phyloP scores from a whole-genome alignment of 306 rosid species.

The Sicyos edulis region DNA sequence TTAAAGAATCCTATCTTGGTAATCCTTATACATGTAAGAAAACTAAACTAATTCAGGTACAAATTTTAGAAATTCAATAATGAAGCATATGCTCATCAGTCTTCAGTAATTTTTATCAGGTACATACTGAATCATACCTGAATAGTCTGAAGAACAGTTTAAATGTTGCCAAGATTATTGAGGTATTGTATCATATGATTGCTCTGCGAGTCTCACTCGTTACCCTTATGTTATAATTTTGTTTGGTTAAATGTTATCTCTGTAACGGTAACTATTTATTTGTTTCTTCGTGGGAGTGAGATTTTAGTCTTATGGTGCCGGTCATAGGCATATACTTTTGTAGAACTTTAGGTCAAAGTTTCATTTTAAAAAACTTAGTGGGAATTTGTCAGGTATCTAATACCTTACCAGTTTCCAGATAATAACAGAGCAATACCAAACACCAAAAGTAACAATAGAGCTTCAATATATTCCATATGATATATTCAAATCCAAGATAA shows the following conservation, averaged over 20 bases:
- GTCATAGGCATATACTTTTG: not conserved
- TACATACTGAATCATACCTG: slow-evolving; percentile 78
- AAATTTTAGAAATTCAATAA: not conserved
- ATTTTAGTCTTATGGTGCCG: not conserved
- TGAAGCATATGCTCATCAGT: too few species aligned
- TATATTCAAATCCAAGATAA: too few species aligned
- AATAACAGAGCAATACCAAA: too few species aligned
- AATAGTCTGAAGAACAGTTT: slow-evolving; percentile 59
- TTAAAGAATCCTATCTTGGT: not conserved
- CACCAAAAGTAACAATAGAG: too few species aligned
- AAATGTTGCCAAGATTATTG: slow-evolving; percentile 69
- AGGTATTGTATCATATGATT: slow-evolving; percentile 41
- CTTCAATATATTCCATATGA: too few species aligned
- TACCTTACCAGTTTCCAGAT: too few species aligned
- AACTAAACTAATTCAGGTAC: not conserved
- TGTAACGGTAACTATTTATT: not conserved
- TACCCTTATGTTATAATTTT: not conserved
- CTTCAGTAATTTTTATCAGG: slow-evolving; percentile 54
- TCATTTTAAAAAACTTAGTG: not conserved
- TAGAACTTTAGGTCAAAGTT: not conserved
- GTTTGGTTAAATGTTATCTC: not conserved
- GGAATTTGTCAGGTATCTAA: too few species aligned
- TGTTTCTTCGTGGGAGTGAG: not conserved
- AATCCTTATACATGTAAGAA: not conserved
- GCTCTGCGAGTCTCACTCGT: not conserved